phyloP scores from a whole-genome alignment of 2,329 filamentous ascomycete species.

The Dendryphion nanum region DNA sequence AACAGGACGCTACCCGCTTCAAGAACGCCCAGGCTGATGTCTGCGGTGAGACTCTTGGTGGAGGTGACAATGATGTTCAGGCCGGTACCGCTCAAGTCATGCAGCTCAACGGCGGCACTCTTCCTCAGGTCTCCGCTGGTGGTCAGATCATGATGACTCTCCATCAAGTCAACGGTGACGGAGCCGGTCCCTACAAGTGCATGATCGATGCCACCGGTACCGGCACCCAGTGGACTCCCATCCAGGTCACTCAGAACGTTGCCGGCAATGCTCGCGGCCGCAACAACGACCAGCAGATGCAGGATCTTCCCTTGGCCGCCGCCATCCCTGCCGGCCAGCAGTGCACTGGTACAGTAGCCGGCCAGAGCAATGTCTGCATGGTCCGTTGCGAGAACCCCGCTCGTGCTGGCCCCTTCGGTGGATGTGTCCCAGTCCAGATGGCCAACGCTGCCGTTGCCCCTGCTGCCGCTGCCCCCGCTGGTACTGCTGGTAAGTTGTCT shows the following conservation, averaged over 20 bases:
- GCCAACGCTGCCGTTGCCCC: constrained; percentile 9
- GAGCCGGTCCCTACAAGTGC: constrained; percentile 64
- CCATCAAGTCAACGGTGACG: constrained; percentile 67
- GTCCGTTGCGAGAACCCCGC: constrained; percentile 63
- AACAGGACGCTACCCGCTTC: constrained; percentile 65
- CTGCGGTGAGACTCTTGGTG: constrained; percentile 58
- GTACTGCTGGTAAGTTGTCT: background rate
- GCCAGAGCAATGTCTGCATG: constrained; percentile 60
- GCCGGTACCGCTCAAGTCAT: constrained; percentile 58
- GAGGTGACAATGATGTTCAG: constrained; percentile 58
- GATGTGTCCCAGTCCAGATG: constrained; percentile 59
- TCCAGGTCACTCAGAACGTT: constrained; percentile 56
- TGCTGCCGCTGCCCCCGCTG: background rate
- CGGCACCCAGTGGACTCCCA: constrained; percentile 52
- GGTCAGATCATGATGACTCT: constrained; percentile 62
- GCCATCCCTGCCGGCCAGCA: constrained; percentile 55
- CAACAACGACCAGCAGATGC: constrained; percentile 29
- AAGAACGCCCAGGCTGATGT: constrained; percentile 51
- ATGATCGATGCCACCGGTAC: constrained; percentile 64
- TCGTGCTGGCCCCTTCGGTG: constrained; percentile 61
- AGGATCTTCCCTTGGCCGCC: constrained; percentile 52
- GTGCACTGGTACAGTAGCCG: constrained; percentile 61
- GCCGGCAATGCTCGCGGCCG: constrained; percentile 52
- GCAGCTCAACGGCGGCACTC: constrained; percentile 53
- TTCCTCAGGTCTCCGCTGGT: constrained; percentile 60